Evolutionary conservation across 352 stramenopile species (phyloP).

Genomic region (Globisporangium lucens): DNA sequence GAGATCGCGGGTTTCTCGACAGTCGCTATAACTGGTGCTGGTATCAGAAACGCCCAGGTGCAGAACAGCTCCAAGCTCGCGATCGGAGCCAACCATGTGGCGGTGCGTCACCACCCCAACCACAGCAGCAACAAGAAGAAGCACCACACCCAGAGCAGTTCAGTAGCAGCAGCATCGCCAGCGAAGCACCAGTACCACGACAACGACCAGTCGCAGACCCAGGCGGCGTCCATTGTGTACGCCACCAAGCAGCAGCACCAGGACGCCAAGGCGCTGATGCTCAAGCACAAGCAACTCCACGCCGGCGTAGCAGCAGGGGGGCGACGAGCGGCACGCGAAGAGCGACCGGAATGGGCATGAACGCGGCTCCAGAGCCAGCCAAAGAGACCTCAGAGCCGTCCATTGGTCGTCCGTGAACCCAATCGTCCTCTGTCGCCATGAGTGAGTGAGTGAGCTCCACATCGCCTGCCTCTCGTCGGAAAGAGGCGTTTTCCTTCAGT

Average conservation of each 20-base stretch:
- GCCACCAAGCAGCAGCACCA: slow-evolving; percentile 9
- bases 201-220: neutral
- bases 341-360: slow-evolving; percentile 18
- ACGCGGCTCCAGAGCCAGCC: neutral
- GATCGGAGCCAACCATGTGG: neutral
- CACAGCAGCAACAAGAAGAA: slow-evolving; percentile 14
- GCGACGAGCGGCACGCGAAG: neutral
- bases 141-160: no score
- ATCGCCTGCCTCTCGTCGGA: slow-evolving; percentile 7
- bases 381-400: neutral
- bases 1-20: slow-evolving; percentile 55
- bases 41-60: neutral
- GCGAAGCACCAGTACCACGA: neutral
- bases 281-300: slow-evolving; percentile 7
- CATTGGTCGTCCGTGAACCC: neutral
- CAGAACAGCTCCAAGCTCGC: slow-evolving; percentile 10
- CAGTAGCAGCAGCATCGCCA: neutral
- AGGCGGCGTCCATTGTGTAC: slow-evolving; percentile 15
- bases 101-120: slow-evolving; percentile 10
- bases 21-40: neutral
- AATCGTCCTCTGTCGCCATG: neutral
- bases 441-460: neutral
- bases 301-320: neutral
- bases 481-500: neutral
- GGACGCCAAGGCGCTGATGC: neutral